Conservation (phyloP, 495 filamentous ascomycete species). For the Aspergillus sclerotiicarbonarius region DNA sequence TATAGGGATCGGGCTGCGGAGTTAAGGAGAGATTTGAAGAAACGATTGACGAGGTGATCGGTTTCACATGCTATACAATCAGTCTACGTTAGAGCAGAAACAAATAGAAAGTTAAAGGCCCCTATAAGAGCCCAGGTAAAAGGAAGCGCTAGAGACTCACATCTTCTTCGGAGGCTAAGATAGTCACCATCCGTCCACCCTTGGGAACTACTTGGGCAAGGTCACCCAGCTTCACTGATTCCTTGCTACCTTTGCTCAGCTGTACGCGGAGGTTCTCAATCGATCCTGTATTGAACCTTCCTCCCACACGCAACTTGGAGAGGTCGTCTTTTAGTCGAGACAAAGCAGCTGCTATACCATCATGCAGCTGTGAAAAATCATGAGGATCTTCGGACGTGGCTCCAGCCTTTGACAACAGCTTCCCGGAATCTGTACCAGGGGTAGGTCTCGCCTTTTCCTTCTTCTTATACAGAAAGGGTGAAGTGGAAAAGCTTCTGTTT, state of each 20-base stretch:
- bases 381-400: constrained; percentile 53
- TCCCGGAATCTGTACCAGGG: constrained; percentile 14
- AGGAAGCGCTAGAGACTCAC: constrained; percentile 36
- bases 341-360: constrained; percentile 55
- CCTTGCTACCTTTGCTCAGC: constrained; percentile 51
- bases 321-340: constrained; percentile 61
- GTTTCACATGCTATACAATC: constrained; percentile 59
- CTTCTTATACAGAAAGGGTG: constrained; percentile 35
- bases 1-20: constrained; percentile 66
- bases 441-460: constrained; percentile 30
- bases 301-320: constrained; percentile 62
- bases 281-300: constrained; percentile 64
- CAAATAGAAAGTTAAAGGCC: background rate
- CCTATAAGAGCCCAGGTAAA: background rate
- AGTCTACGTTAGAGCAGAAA: constrained; percentile 1
- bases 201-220: constrained; percentile 75
- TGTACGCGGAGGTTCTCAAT: constrained; percentile 65
- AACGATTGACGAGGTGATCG: constrained; percentile 68
- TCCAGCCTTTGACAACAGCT: constrained; percentile 16
- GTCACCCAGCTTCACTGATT: constrained; percentile 57
- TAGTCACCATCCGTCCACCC: constrained; percentile 61
- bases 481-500: constrained; percentile 25
- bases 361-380: constrained; percentile 63
- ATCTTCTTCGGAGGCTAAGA: constrained; percentile 63
- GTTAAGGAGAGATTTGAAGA: constrained; percentile 67